Percentiles rank a stretch among this genome's conserved stretches.
Conservation (phyloP, 2,329 filamentous ascomycete genomes). For the Pyrenophora graminea region DNA sequence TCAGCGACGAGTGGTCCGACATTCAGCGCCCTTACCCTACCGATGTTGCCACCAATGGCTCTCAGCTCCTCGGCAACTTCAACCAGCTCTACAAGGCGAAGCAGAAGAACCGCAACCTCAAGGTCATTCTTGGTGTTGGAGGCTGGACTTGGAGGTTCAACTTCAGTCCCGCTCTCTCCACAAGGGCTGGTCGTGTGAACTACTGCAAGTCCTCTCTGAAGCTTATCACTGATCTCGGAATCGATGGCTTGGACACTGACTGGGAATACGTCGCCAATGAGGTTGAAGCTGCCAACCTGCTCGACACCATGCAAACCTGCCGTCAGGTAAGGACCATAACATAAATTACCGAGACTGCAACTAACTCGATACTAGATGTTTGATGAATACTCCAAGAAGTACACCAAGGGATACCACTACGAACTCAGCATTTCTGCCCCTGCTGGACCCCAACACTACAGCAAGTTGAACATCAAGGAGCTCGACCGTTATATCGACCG, state of each 20-base stretch:
- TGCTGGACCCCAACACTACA: slow-evolving; percentile 49
- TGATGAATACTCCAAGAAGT: slow-evolving; percentile 43
- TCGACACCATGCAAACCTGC: slow-evolving; percentile 42
- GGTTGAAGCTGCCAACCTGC: slow-evolving; percentile 43
- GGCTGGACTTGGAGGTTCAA: slow-evolving; percentile 79
- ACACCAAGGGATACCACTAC: slow-evolving; percentile 48
- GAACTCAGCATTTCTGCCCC: slow-evolving; percentile 51
- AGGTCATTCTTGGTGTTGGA: slow-evolving; percentile 79
- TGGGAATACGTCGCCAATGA: slow-evolving; percentile 51
- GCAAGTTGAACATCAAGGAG: slow-evolving; percentile 41
- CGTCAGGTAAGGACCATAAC: slow-evolving; percentile 35
- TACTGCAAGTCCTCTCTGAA: slow-evolving; percentile 74
- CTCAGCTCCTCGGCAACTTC: slow-evolving; percentile 74
- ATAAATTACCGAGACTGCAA: neutral
- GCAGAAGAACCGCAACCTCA: slow-evolving; percentile 74
- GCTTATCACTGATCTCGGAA: slow-evolving; percentile 78
- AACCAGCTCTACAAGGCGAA: slow-evolving; percentile 79
- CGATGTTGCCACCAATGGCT: slow-evolving; percentile 69
- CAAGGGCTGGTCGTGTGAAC: slow-evolving; percentile 60
- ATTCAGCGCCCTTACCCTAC: slow-evolving; percentile 67
- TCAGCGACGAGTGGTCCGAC: slow-evolving; percentile 31
- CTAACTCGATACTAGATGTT: slow-evolving; percentile 32
- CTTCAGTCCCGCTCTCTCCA: slow-evolving; percentile 71
- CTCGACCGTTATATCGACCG: slow-evolving; percentile 52
- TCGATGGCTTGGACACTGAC: slow-evolving; percentile 58